Evolutionary conservation across 305 asterid genomes (phyloP).

Genomic region (Withania somnifera): DNA sequence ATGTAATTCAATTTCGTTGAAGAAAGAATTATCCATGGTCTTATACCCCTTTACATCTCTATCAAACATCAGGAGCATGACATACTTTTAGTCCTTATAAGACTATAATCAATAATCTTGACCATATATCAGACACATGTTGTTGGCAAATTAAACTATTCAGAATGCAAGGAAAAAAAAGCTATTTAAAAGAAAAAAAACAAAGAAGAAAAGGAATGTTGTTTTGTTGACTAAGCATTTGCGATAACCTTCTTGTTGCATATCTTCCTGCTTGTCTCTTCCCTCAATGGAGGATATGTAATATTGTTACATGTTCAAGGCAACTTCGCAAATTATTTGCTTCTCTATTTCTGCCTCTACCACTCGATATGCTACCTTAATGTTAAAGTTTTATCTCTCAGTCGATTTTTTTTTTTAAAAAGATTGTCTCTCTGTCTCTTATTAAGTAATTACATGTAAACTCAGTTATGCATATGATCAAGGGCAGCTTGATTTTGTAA

Average conservation of each 20-base stretch:
- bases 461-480: not conserved
- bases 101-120: not conserved
- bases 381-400: not conserved
- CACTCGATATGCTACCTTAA: not conserved
- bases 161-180: too few relatives aligned
- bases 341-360: not conserved
- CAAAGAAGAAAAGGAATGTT: too few relatives aligned
- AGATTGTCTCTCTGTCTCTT: not conserved
- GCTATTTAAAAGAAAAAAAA: too few relatives aligned
- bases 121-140: not conserved
- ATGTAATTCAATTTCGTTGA: not conserved
- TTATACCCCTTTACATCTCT: not conserved
- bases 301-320: too few relatives aligned
- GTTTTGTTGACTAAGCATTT: too few relatives aligned
- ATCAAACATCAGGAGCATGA: not conserved
- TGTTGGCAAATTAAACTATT: not conserved
- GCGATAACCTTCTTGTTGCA: too few relatives aligned
- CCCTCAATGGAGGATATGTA: too few relatives aligned
- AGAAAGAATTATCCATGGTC: not conserved
- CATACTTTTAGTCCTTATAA: not conserved
- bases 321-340: too few relatives aligned
- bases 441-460: not conserved
- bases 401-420: not conserved
- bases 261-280: too few relatives aligned
- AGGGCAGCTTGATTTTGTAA: not conserved